These are phyloP conservation scores for Harrya chromipes DNA, from an alignment of 768 basidiomycete species.

Conservation along the genomic window DNA sequence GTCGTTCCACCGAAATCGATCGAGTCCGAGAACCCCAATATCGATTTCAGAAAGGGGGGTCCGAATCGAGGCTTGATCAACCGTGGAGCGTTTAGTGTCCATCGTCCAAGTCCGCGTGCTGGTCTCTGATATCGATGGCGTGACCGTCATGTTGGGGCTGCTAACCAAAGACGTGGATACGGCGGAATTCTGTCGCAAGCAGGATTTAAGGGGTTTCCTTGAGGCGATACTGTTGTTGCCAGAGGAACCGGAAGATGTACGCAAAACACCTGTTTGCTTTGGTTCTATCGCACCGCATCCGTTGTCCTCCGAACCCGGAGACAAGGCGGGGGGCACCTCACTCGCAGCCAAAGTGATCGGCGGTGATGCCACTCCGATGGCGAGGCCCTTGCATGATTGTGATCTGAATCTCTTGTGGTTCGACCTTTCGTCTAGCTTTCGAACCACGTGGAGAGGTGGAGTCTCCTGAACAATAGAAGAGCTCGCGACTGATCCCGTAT, in stretches of 20 bases:
- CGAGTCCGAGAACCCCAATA: conserved; percentile 26
- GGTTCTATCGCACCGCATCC: not conserved
- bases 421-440: not conserved
- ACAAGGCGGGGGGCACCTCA: not conserved
- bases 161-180: not conserved
- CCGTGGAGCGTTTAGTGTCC: not conserved
- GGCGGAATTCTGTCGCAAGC: conserved; percentile 5
- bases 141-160: not conserved
- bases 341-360: not conserved
- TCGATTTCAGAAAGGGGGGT: conserved; percentile 18
- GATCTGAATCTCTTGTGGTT: conserved; percentile 7
- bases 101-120: not conserved
- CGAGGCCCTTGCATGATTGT: conserved; percentile 9
- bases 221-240: not conserved
- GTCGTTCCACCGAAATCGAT: conserved; percentile 22
- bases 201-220: conserved; percentile 12
- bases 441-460: not conserved
- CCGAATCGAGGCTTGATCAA: conserved; percentile 12
- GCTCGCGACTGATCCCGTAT: not conserved
- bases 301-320: not conserved
- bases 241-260: not conserved
- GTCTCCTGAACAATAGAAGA: not conserved
- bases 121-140: conserved; percentile 6
- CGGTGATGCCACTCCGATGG: conserved; percentile 4
- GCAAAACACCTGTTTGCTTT: not conserved